These are phyloP conservation scores for Penicillium sclerotiorum DNA, from an alignment of 2,329 filamentous ascomycete species.

Conservation along the genomic window DNA sequence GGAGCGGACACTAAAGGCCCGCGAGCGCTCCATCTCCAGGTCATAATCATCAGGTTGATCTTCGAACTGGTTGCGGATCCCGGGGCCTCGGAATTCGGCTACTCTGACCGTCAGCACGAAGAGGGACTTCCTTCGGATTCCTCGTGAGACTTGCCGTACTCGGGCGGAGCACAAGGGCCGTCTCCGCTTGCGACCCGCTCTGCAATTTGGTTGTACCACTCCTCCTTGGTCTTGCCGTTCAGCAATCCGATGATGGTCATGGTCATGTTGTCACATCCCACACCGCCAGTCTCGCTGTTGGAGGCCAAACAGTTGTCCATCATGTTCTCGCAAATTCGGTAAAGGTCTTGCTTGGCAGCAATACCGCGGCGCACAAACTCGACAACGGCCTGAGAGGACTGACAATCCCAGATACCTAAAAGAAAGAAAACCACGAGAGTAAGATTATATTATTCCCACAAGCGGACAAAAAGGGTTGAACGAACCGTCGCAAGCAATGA, in stretches of 20 bases:
- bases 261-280: constrained; percentile 99
- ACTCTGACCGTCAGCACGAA: constrained; percentile 44
- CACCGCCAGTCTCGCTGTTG: constrained; percentile 95
- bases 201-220: constrained; percentile 97
- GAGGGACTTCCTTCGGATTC: constrained; percentile 40
- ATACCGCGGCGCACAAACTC: constrained; percentile 97
- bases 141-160: constrained; percentile 86
- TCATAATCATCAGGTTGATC: constrained; percentile 67
- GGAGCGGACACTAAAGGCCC: constrained; percentile 71
- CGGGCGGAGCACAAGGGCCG: constrained; percentile 95
- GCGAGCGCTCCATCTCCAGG: constrained; percentile 55
- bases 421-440: neutral
- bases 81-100: constrained; percentile 85
- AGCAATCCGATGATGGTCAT: constrained; percentile 90
- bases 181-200: constrained; percentile 94
- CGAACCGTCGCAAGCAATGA: constrained; percentile 89
- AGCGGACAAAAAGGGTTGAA: constrained; percentile 10
- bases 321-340: constrained; percentile 99
- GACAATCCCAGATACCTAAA: constrained; percentile 97
- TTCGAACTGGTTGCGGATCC: constrained; percentile 79
- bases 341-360: constrained; percentile 90
- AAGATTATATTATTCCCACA: neutral
- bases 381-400: constrained; percentile 94
- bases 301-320: constrained; percentile 99
- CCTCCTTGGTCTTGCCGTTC: constrained; percentile 88